phyloP scores from a whole-genome alignment of 1,139 yeast species.

The Diutina scorzettiae region DNA sequence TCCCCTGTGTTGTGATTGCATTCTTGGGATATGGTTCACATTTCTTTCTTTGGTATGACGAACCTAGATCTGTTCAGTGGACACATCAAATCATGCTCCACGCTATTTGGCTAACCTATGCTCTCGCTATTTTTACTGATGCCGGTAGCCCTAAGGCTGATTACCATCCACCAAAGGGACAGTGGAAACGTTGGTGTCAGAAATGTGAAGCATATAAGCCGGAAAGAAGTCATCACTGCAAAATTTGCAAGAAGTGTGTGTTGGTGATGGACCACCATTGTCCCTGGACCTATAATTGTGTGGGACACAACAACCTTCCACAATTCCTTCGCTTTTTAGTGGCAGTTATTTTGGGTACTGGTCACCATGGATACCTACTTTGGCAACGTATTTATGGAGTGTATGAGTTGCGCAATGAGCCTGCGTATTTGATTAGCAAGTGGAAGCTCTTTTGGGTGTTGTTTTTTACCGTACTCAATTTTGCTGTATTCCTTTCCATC shows the following conservation, averaged over 20 bases:
- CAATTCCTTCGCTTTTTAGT: conserved; percentile 70
- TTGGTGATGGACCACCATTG: conserved; percentile 76
- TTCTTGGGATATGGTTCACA: conserved; percentile 57
- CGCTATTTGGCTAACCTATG: conserved; percentile 64
- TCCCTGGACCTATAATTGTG: conserved; percentile 83
- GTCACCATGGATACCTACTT: conserved; percentile 34
- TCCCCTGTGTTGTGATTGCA: conserved; percentile 55
- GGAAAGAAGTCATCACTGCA: conserved; percentile 72
- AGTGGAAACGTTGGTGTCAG: conserved; percentile 51
- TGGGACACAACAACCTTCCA: conserved; percentile 69
- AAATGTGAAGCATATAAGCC: conserved; percentile 63
- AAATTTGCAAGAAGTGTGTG: conserved; percentile 48
- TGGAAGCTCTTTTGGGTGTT: conserved; percentile 46
- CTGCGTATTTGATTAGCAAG: conserved; percentile 45
- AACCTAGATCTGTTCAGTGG: conserved; percentile 31
- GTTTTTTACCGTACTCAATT: conserved; percentile 41
- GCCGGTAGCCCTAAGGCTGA: conserved; percentile 49
- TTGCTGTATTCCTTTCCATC: conserved; percentile 50
- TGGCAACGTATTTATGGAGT: conserved; percentile 28
- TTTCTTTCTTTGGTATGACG: conserved; percentile 39
- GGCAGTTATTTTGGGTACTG: conserved; percentile 53
- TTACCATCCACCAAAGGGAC: conserved; percentile 23
- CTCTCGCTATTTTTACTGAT: conserved; percentile 39
- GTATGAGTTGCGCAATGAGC: conserved; percentile 44
- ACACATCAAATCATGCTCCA: conserved; percentile 36